Evolutionary conservation across 1,139 yeast species (phyloP).

Genomic region (Groenewaldozyma sp.): DNA sequence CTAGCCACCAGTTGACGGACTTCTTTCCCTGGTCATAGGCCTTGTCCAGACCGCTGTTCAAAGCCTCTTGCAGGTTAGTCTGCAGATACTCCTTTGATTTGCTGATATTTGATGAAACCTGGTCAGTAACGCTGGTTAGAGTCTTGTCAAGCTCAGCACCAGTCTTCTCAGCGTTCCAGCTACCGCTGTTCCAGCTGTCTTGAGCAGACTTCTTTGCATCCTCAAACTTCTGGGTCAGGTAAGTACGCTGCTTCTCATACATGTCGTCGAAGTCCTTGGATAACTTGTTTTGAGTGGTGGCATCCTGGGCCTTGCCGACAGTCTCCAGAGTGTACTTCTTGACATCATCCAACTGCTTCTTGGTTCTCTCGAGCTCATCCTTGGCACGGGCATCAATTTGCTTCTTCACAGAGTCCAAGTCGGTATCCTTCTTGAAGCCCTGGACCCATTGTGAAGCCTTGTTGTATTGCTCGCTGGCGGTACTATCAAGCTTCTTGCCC

Average conservation of each 20-base stretch:
- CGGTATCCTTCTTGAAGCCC: not conserved
- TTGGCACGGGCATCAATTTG: constrained; percentile 12
- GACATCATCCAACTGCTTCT: constrained; percentile 8
- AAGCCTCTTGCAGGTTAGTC: constrained; percentile 2
- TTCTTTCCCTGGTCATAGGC: constrained; percentile 3
- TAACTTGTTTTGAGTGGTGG: not conserved
- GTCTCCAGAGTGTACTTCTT: constrained; percentile 4
- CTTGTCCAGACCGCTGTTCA: constrained; percentile 5
- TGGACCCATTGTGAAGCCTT: not conserved
- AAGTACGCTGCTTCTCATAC: constrained; percentile 4
- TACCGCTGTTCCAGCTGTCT: constrained; percentile 5
- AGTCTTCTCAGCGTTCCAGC: constrained; percentile 4
- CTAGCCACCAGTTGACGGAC: constrained; percentile 2
- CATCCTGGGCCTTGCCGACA: not conserved
- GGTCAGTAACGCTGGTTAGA: not conserved
- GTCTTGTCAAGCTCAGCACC: constrained; percentile 2
- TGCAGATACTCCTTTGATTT: constrained; percentile 2
- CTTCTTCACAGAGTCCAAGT: constrained; percentile 16
- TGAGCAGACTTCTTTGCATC: constrained; percentile 10
- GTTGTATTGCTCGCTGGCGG: not conserved
- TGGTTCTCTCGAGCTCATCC: constrained; percentile 4
- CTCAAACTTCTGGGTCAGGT: constrained; percentile 2
- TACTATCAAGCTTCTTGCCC: constrained; percentile 21
- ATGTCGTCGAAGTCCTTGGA: constrained; percentile 2
- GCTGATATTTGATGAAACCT: constrained; percentile 1